Evolutionary conservation across 208 protist species (phyloP).

Genomic region (Leishmania tarentolae): DNA sequence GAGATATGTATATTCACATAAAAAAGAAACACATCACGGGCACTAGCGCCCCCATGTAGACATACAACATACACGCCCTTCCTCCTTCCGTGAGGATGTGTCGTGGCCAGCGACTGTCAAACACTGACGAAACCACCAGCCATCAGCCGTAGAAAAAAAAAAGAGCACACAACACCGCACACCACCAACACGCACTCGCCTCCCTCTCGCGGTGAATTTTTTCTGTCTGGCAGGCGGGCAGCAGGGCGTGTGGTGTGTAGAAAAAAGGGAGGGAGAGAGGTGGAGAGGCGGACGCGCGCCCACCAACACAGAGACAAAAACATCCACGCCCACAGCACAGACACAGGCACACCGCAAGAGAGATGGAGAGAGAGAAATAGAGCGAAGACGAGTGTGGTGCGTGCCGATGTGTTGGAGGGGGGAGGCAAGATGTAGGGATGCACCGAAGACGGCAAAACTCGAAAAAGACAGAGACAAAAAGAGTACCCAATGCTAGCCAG

Average conservation of each 20-base stretch:
- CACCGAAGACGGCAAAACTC: not conserved
- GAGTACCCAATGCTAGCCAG: not conserved
- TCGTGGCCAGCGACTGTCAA: no score
- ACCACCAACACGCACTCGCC: no score
- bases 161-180: not conserved
- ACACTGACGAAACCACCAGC: no score
- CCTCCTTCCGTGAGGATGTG: no score
- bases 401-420: not conserved
- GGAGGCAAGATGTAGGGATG: not conserved
- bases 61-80: no score
- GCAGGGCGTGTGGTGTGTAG: not conserved
- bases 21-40: not conserved
- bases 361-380: not conserved
- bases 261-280: not conserved
- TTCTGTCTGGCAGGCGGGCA: not conserved
- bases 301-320: not conserved
- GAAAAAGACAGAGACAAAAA: not conserved
- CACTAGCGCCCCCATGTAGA: no score
- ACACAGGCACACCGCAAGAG: not conserved
- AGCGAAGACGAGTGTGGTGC: not conserved
- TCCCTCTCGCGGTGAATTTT: not conserved
- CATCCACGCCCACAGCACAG: not conserved
- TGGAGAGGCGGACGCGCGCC: not conserved
- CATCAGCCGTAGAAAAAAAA: not conserved
- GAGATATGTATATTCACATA: no score